These are phyloP conservation scores for Larix kaempferi DNA, from an alignment of 75 land plant genomes.

Conservation along the genomic window DNA sequence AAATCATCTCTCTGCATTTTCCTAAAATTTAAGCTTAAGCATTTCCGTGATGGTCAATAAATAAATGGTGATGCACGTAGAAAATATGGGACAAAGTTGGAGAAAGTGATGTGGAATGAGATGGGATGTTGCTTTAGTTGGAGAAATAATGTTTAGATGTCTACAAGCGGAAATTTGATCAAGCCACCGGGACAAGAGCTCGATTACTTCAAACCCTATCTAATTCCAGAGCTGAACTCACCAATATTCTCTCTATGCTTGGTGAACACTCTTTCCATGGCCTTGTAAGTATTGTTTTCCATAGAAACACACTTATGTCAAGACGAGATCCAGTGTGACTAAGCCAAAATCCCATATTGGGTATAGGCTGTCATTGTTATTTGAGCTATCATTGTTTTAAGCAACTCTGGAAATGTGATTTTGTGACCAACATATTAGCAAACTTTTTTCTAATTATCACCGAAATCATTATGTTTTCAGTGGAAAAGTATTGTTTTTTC, in stretches of 20 bases:
- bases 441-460: not conserved
- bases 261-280: slow-evolving; percentile 65
- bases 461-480: not conserved
- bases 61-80: slow-evolving; percentile 34
- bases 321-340: not conserved
- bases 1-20: not conserved
- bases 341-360: not conserved
- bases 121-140: slow-evolving; percentile 87
- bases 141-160: slow-evolving; percentile 98
- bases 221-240: slow-evolving; percentile 77
- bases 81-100: slow-evolving; percentile 99
- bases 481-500: not conserved
- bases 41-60: not conserved
- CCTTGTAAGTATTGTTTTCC: slow-evolving; percentile 29
- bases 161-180: slow-evolving; percentile 92
- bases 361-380: not conserved
- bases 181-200: slow-evolving; percentile 79
- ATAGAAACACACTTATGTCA: not conserved
- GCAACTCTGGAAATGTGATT: not conserved
- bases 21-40: not conserved
- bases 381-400: too few species aligned
- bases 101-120: slow-evolving; percentile 85
- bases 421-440: not conserved
- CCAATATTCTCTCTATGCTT: slow-evolving; percentile 74
- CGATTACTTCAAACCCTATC: slow-evolving; percentile 74